These are phyloP conservation scores for Chrysanthemum lavandulifolium DNA, from an alignment of 129 eudicot species.

Conservation along the genomic window DNA sequence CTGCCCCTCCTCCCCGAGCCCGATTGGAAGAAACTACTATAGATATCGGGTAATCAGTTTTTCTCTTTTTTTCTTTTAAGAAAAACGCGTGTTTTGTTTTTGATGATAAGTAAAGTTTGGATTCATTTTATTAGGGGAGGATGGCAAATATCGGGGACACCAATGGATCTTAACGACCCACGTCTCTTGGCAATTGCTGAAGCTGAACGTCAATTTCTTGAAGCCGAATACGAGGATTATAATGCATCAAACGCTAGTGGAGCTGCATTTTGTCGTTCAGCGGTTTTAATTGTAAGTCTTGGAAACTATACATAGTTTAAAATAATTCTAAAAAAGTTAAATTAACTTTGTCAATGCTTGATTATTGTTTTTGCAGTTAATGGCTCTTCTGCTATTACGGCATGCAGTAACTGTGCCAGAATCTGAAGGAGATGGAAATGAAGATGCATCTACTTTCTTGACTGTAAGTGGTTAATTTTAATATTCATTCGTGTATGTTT, in stretches of 20 bases:
- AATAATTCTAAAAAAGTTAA: background rate
- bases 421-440: constrained; percentile 64
- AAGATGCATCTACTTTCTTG: constrained; percentile 65
- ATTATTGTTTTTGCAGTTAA: constrained; percentile 46
- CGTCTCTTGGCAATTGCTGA: constrained; percentile 27
- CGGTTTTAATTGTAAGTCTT: constrained; percentile 67
- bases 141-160: constrained; percentile 68
- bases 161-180: background rate
- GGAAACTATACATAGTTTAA: background rate
- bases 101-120: background rate
- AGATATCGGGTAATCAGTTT: constrained; percentile 71
- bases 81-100: background rate
- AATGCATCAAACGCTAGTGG: constrained; percentile 80
- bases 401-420: constrained; percentile 67
- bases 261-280: constrained; percentile 93
- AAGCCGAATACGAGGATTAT: constrained; percentile 79
- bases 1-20: constrained; percentile 70
- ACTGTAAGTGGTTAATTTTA: constrained; percentile 46
- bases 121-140: constrained; percentile 60
- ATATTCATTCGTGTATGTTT: background rate
- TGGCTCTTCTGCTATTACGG: constrained; percentile 78
- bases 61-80: background rate
- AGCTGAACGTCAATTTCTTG: constrained; percentile 84
- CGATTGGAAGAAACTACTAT: constrained; percentile 67
- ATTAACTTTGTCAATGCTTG: background rate